These are phyloP conservation scores for Lachnellula hyalina DNA, from an alignment of 2,329 filamentous ascomycete species.

Conservation along the genomic window DNA sequence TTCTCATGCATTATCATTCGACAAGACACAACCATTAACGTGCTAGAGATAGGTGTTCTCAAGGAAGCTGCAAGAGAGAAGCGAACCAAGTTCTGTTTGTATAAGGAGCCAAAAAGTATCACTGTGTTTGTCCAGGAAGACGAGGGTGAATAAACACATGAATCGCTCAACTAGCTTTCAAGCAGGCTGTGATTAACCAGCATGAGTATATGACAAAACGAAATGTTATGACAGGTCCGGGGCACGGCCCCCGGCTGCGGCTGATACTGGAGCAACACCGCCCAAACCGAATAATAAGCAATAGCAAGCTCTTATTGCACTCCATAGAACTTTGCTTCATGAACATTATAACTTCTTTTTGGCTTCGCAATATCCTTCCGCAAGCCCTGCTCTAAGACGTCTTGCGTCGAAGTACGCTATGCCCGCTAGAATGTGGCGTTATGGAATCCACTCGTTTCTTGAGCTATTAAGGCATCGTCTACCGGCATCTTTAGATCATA, in stretches of 20 bases:
- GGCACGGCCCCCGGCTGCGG: constrained; percentile 36
- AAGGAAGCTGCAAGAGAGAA: no score
- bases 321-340: constrained; percentile 75
- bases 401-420: constrained; percentile 81
- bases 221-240: no score
- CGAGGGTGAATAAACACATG: no score
- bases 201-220: no score
- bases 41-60: no score
- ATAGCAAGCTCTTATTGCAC: constrained; percentile 76
- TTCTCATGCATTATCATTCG: no score
- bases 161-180: no score
- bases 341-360: constrained; percentile 86
- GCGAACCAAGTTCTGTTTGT: no score
- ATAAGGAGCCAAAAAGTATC: no score
- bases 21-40: no score
- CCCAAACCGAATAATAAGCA: constrained; percentile 57
- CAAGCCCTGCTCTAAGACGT: constrained; percentile 59
- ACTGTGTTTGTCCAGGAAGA: no score
- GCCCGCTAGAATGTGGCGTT: constrained; percentile 90
- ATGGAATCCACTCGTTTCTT: constrained; percentile 81
- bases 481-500: constrained; percentile 75
- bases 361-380: constrained; percentile 79
- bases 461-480: constrained; percentile 70
- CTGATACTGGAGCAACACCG: constrained; percentile 34
- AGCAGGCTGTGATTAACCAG: no score